Conservation (phyloP, 345 rosid genomes). For the Syzygium aqueum region DNA sequence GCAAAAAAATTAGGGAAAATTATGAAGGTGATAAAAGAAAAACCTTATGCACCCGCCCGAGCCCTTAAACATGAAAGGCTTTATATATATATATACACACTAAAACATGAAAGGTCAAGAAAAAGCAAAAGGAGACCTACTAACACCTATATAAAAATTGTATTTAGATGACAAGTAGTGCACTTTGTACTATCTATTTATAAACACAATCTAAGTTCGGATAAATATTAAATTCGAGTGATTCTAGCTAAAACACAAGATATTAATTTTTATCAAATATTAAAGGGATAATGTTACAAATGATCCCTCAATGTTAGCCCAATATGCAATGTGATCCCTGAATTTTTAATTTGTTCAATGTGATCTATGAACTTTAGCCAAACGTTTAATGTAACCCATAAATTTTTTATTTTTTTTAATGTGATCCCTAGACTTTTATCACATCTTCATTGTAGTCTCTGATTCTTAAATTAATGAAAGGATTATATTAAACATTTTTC, state of each 20-base stretch:
- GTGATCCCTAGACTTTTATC: too few species aligned
- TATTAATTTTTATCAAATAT: not conserved
- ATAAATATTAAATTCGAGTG: not conserved
- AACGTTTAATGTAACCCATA: too few species aligned
- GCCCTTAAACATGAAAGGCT: not conserved
- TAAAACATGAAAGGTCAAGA: not conserved
- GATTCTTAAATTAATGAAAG: too few species aligned
- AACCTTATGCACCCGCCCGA: not conserved
- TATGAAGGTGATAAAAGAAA: not conserved
- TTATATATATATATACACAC: too few species aligned
- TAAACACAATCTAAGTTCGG: not conserved
- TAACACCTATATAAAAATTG: not conserved
- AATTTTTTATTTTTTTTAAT: too few species aligned
- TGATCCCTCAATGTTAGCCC: rapidly evolving
- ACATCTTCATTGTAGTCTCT: too few species aligned
- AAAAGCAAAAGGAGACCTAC: not conserved
- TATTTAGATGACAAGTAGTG: not conserved
- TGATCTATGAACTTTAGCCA: too few species aligned
- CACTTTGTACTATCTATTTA: not conserved
- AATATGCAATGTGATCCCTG: too few species aligned
- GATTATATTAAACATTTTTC: too few species aligned
- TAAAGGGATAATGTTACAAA: too few species aligned
- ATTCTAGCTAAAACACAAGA: rapidly evolving
- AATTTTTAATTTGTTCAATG: too few species aligned
- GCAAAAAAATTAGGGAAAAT: not conserved